A percentile compares a stretch with the other conserved stretches of the same genome.
These are phyloP conservation scores for Pleurotus tuber-regium DNA, from an alignment of 768 basidiomycete species.

Conservation along the genomic window DNA sequence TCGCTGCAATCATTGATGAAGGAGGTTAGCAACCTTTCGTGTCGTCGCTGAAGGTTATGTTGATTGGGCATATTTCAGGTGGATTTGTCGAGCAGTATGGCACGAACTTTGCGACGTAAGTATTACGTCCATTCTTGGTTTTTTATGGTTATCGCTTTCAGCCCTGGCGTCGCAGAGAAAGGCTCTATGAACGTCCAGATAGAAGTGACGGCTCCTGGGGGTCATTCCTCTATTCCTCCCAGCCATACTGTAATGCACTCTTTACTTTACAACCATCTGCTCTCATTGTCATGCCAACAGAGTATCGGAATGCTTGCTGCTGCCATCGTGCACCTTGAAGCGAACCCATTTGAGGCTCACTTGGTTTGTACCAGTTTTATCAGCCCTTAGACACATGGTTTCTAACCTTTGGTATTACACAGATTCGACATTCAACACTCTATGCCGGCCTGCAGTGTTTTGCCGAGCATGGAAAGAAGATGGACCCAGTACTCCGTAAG, in stretches of 20 bases:
- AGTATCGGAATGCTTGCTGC: constrained; percentile 80
- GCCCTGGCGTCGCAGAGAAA: constrained; percentile 69
- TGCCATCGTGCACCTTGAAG: constrained; percentile 66
- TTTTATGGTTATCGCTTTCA: not conserved
- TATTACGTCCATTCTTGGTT: too few relatives aligned
- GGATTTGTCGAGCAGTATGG: constrained; percentile 47
- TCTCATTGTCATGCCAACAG: constrained; percentile 28
- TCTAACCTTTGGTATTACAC: not conserved
- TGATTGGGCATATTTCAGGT: constrained; percentile 26
- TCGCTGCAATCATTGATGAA: constrained; percentile 85
- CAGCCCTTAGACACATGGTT: not conserved
- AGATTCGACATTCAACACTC: constrained; percentile 56
- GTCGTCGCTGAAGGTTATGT: not conserved
- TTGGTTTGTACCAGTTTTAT: constrained; percentile 37
- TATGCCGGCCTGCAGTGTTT: constrained; percentile 65
- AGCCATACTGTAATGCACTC: constrained; percentile 59
- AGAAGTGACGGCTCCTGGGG: constrained; percentile 67
- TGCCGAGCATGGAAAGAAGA: constrained; percentile 54
- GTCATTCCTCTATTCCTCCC: constrained; percentile 86
- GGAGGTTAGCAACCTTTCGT: constrained; percentile 49
- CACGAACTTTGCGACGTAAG: constrained; percentile 45
- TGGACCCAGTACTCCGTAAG: constrained; percentile 46
- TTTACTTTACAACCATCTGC: not conserved
- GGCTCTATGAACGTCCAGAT: constrained; percentile 63
- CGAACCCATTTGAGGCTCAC: constrained; percentile 51